A percentile compares a stretch with the other conserved stretches of the same genome.
These are phyloP conservation scores for Fabrea salina DNA, from an alignment of 169 alveolate genomes.

Conservation along the genomic window DNA sequence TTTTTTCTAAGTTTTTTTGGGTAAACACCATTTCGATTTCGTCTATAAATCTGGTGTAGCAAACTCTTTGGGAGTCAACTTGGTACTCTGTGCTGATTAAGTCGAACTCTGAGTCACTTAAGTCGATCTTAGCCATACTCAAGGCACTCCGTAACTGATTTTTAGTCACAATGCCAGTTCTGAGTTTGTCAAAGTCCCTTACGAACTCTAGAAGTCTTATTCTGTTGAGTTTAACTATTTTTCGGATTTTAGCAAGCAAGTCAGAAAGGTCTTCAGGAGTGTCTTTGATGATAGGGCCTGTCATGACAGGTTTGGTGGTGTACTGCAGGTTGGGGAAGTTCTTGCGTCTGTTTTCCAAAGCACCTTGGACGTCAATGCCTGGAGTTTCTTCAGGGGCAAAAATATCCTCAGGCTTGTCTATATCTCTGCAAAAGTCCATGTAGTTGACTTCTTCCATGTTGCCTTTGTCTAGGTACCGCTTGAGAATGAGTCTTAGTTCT, in stretches of 20 bases:
- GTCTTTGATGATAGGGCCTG: slow-evolving; percentile 41
- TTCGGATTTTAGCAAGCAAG: slow-evolving; percentile 65
- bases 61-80: slow-evolving; percentile 48
- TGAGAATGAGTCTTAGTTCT: slow-evolving; percentile 49
- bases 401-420: slow-evolving; percentile 75
- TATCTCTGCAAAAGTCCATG: slow-evolving; percentile 74
- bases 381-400: slow-evolving; percentile 37
- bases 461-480: slow-evolving; percentile 78
- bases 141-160: slow-evolving; percentile 71
- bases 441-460: slow-evolving; percentile 80
- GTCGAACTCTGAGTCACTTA: slow-evolving; percentile 62
- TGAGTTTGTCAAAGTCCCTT: slow-evolving; percentile 77
- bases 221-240: slow-evolving; percentile 56
- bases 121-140: slow-evolving; percentile 69
- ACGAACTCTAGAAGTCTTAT: slow-evolving; percentile 73
- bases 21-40: slow-evolving; percentile 73
- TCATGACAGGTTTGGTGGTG: slow-evolving; percentile 23
- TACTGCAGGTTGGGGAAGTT: slow-evolving; percentile 1
- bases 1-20: slow-evolving; percentile 67
- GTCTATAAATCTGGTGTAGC: slow-evolving; percentile 75
- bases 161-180: slow-evolving; percentile 76
- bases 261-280: slow-evolving; percentile 74
- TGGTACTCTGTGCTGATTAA: slow-evolving; percentile 46
- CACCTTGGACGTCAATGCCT: not conserved
- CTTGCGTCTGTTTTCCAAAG: not conserved